phyloP scores from a whole-genome alignment of 2,329 filamentous ascomycete genomes.

The Sodiomyces alkalinus region DNA sequence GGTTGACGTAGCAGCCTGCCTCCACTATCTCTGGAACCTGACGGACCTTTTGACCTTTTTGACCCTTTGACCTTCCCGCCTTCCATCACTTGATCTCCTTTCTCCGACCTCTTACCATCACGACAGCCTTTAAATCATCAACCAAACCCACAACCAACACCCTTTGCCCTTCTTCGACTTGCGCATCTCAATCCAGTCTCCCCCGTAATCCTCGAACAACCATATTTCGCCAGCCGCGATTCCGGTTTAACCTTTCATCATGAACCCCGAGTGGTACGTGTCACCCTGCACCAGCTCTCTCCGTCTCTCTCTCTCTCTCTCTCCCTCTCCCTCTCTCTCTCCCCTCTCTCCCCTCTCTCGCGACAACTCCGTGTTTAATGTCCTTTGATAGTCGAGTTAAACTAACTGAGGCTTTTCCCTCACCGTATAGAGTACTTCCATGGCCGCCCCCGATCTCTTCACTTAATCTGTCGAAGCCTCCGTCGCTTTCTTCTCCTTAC shows the following conservation, averaged over 20 bases:
- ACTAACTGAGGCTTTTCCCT: too few relatives aligned
- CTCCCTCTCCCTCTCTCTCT: neutral
- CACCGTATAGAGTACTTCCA: too few relatives aligned
- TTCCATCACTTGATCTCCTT: conserved; percentile 2
- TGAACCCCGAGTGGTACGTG: conserved; percentile 89
- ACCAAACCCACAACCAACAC: conserved; percentile 3
- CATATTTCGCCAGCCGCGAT: too few relatives aligned
- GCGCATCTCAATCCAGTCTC: too few relatives aligned
- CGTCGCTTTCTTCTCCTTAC: too few relatives aligned
- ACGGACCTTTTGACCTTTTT: conserved; percentile 5
- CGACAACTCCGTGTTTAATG: too few relatives aligned
- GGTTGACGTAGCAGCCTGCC: conserved; percentile 6
- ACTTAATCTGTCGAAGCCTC: too few relatives aligned
- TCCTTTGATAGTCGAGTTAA: too few relatives aligned
- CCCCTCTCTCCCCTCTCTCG: too few relatives aligned
- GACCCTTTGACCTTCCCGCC: neutral
- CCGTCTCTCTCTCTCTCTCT: neutral
- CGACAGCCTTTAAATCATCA: conserved; percentile 6
- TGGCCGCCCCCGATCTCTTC: too few relatives aligned
- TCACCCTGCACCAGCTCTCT: conserved; percentile 9
- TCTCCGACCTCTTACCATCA: conserved; percentile 3
- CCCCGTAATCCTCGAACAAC: too few relatives aligned
- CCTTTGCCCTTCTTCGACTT: too few relatives aligned
- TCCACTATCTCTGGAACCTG: conserved; percentile 5
- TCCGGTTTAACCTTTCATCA: conserved; percentile 31